Conservation (phyloP, 331 rosid genomes). For the Acacia pycnantha region DNA sequence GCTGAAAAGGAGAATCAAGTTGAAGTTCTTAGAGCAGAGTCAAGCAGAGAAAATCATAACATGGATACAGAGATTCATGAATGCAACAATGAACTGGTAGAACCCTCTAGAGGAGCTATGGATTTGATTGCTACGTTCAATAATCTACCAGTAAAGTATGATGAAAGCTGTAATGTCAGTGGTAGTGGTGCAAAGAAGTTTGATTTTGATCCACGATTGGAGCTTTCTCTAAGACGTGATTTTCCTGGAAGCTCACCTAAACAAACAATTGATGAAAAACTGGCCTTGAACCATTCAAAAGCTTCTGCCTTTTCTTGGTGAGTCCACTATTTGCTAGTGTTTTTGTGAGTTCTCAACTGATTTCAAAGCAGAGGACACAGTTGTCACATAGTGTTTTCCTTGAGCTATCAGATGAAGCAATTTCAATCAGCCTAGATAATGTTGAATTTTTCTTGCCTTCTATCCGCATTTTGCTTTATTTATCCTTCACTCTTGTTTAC, state of each 20-base stretch:
- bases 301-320: conserved; percentile 82
- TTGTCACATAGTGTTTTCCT: neutral
- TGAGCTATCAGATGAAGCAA: neutral
- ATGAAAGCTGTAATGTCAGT: conserved; percentile 31
- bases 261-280: conserved; percentile 43
- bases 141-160: conserved; percentile 32
- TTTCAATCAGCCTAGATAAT: neutral
- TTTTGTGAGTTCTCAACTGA: neutral
- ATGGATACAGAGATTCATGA: conserved; percentile 28
- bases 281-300: conserved; percentile 60
- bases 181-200: conserved; percentile 32
- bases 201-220: conserved; percentile 54
- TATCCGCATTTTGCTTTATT: neutral
- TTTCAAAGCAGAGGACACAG: neutral
- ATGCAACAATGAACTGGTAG: conserved; percentile 34
- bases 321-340: conserved; percentile 29
- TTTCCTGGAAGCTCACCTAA: conserved; percentile 34
- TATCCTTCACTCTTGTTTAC: neutral
- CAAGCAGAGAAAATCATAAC: conserved; percentile 34
- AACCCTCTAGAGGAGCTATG: conserved; percentile 50
- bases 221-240: conserved; percentile 56
- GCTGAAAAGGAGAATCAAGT: conserved; percentile 34
- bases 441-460: neutral
- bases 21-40: conserved; percentile 36
- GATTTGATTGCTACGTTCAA: conserved; percentile 70